A percentile compares a stretch with the other conserved stretches of the same genome.
Evolutionary conservation across 2,329 filamentous ascomycete species (phyloP).

Genomic region (Hypoxylon sp.): DNA sequence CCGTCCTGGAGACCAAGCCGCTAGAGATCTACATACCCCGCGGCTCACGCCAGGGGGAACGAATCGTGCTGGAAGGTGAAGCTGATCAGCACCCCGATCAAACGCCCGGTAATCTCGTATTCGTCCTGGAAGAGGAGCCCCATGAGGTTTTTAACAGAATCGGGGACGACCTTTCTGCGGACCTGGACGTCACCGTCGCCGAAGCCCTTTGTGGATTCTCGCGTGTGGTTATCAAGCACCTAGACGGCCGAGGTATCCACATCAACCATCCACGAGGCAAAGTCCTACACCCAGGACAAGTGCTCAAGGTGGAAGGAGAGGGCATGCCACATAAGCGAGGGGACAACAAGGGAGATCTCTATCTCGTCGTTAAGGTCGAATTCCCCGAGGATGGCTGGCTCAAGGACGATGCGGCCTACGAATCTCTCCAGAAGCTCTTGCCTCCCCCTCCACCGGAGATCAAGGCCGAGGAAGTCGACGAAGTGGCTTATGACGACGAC

Average conservation of each 20-base stretch:
- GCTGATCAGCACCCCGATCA: constrained; percentile 93
- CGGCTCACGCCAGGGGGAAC: constrained; percentile 88
- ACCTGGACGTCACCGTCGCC: constrained; percentile 83
- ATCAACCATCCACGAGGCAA: constrained; percentile 85
- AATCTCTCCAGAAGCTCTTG: constrained; percentile 80
- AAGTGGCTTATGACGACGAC: constrained; percentile 88
- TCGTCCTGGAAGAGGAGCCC: constrained; percentile 84
- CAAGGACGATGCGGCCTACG: constrained; percentile 77
- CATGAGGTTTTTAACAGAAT: constrained; percentile 87
- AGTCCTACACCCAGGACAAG: constrained; percentile 85
- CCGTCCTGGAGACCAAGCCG: constrained; percentile 90
- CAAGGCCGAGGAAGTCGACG: constrained; percentile 82
- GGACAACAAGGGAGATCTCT: constrained; percentile 88
- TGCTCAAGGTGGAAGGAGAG: constrained; percentile 88
- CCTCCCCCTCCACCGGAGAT: constrained; percentile 75
- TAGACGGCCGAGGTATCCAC: constrained; percentile 92
- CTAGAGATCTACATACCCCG: constrained; percentile 96
- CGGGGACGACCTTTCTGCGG: constrained; percentile 86
- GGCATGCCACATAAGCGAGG: constrained; percentile 95
- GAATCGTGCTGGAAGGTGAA: constrained; percentile 91
- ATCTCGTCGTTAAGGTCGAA: constrained; percentile 85
- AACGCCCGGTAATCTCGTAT: constrained; percentile 92
- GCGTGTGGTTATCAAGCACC: constrained; percentile 89
- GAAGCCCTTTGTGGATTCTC: constrained; percentile 93
- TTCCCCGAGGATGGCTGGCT: constrained; percentile 93